These are phyloP conservation scores for Acanthamoeba royreba DNA, from an alignment of 208 protist genomes.

Conservation along the genomic window DNA sequence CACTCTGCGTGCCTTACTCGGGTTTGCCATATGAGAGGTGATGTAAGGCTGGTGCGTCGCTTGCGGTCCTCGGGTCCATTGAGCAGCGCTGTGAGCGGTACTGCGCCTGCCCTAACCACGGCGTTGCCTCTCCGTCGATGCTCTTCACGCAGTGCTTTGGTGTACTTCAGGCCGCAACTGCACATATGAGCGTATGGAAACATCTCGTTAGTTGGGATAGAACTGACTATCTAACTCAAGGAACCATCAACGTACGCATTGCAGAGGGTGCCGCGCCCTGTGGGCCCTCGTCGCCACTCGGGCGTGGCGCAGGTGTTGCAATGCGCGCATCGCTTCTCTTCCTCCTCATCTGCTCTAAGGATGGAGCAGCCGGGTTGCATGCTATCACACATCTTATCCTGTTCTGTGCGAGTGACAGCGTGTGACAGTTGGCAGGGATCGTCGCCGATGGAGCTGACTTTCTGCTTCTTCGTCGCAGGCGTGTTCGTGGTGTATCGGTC, in stretches of 20 bases:
- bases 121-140: not conserved
- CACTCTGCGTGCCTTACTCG: not conserved
- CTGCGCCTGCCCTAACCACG: not conserved
- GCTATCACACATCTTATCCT: no score
- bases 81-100: not conserved
- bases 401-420: no score
- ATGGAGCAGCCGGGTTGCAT: no score
- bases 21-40: not conserved
- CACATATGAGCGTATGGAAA: not conserved
- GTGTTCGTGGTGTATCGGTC: no score
- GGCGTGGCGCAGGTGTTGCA: not conserved
- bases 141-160: not conserved
- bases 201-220: not conserved
- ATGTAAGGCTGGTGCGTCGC: not conserved
- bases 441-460: no score
- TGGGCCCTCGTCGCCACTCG: not conserved
- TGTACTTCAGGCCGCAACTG: not conserved
- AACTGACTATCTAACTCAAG: not conserved
- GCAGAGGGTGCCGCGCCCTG: not conserved
- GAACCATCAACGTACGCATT: not conserved
- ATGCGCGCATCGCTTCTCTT: not conserved
- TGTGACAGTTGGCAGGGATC: no score
- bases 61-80: not conserved
- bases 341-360: not conserved
- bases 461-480: no score